Evolutionary conservation across 305 asterid genomes (phyloP), one percentile per base, ranked within the genome.

Genomic region (Salvia sclarea): DNA sequence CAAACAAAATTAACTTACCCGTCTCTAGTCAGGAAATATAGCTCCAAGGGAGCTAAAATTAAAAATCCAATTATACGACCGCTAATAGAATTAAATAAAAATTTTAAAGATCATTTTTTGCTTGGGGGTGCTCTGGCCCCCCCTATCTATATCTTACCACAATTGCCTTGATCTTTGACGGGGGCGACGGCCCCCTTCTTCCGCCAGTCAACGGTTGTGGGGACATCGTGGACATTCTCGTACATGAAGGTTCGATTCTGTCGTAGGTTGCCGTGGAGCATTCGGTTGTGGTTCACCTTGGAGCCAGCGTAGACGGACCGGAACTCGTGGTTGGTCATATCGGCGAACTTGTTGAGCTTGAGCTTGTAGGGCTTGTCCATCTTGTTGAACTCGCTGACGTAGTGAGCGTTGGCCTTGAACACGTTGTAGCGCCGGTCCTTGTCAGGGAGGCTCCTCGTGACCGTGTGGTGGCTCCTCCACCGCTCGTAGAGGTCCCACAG

Each of bases 251-350:
- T 73, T n/a, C 76, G 81, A 16, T 76, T 80, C 3, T 58, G 82
- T 21, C 45, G 45, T 2, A 43, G 37, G 8, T 65, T 61, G 9
- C 95, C 97, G 17, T 45, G 80, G 61, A 90, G 64, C 90, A 83
- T 79, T 24, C 83, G 78, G 30, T 86, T 83, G 61, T 93, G 98
- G 71, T 78, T 85, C 43, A 93, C 67, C 80, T 75, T 85, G 0
- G 96, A 82, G 5, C 90, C 89, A 22, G 97, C 90, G 54, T 79
- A 90, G 0, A 75, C 8, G 62, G 74, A 79, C 56, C 76, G 72
- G 73, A 93, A 90, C 79, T 93, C 98, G 57, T 93, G 96, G 87
- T 72, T 86, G 3, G 98, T 93, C 96, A 93, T 76, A 81, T 90
- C 98, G 2, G 92, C 98, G 45, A 84, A 93, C 85, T 90, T 90